Conservation (phyloP, 1,284 basidiomycete species). For the Fomitopsis schrenkii region DNA sequence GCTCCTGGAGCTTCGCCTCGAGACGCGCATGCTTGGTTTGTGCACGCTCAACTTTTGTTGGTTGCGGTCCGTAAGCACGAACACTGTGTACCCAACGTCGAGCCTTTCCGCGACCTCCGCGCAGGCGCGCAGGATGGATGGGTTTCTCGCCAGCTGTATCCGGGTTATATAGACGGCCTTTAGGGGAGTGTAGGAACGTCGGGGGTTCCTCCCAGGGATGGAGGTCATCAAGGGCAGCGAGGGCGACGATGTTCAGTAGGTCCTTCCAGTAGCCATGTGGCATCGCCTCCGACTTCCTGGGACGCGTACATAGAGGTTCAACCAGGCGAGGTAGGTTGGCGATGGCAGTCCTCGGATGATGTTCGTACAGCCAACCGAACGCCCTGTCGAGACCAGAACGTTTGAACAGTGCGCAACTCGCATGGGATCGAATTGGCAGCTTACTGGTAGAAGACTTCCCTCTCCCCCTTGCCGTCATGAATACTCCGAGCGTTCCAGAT, state of each 20-base stretch:
- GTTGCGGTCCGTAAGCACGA: not conserved
- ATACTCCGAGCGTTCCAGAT: constrained; percentile 63
- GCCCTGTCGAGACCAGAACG: constrained; percentile 30
- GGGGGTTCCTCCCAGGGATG: constrained; percentile 9
- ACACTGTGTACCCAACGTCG: not conserved
- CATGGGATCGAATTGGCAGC: constrained; percentile 10
- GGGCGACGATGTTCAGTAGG: constrained; percentile 55
- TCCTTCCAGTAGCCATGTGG: constrained; percentile 70
- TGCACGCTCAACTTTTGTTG: constrained; percentile 15
- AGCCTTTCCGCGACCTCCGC: not conserved
- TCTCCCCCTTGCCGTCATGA: constrained; percentile 55
- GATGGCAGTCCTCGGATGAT: constrained; percentile 62
- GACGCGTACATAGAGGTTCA: constrained; percentile 38
- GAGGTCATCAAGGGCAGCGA: constrained; percentile 49
- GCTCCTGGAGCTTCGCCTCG: constrained; percentile 38
- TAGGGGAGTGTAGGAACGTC: not conserved
- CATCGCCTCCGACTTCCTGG: constrained; percentile 21
- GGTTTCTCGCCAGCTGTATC: not conserved
- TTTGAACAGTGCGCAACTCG: not conserved
- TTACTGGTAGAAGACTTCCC: constrained; percentile 49
- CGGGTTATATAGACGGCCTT: not conserved
- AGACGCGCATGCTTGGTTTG: constrained; percentile 32
- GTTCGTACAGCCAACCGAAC: constrained; percentile 57
- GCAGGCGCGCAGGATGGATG: not conserved
- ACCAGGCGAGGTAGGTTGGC: constrained; percentile 40